Percentiles rank a stretch among this genome's conserved stretches.
Conservation (phyloP, 805 yeast genomes). For the Citeromyces nyonsensis region DNA sequence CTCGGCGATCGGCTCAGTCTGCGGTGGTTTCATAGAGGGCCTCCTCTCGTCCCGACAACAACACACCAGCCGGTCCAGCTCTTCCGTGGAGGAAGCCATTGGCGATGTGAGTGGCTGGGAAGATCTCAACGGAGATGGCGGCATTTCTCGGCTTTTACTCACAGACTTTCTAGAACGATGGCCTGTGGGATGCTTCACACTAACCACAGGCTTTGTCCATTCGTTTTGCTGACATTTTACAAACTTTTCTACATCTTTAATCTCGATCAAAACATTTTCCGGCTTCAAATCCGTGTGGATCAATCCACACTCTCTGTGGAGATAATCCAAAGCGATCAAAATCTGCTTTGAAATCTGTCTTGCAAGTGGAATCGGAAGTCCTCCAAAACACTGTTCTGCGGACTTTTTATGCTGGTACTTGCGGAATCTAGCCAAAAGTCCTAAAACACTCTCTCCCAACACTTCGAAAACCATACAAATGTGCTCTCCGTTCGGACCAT, state of each 20-base stretch:
- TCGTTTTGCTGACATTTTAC: conserved; percentile 13
- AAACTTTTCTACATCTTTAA: conserved; percentile 35
- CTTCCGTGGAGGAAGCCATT: conserved; percentile 10
- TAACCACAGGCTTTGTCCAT: not conserved
- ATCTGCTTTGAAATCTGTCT: conserved; percentile 43
- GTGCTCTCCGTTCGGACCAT: conserved; percentile 51
- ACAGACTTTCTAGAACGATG: not conserved
- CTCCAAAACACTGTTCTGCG: conserved; percentile 25
- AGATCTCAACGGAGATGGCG: conserved; percentile 17
- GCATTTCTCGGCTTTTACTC: not conserved
- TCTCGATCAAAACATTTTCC: conserved; percentile 46
- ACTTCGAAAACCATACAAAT: conserved; percentile 56
- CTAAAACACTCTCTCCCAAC: conserved; percentile 42
- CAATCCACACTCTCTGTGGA: conserved; percentile 46
- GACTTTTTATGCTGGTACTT: conserved; percentile 16
- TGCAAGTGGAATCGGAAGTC: conserved; percentile 36
- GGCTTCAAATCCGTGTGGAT: conserved; percentile 71
- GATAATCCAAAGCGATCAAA: conserved; percentile 35
- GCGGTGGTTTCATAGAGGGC: not conserved
- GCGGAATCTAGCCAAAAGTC: conserved; percentile 30
- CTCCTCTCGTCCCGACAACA: not conserved
- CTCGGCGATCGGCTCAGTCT: conserved; percentile 1
- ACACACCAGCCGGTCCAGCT: not conserved
- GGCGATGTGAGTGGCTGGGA: conserved; percentile 36
- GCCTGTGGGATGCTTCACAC: not conserved